Evolutionary conservation across 2,329 filamentous ascomycete genomes (phyloP), one percentile per base, ranked within the genome.

Genomic region (Arthrobotrys conoides): DNA sequence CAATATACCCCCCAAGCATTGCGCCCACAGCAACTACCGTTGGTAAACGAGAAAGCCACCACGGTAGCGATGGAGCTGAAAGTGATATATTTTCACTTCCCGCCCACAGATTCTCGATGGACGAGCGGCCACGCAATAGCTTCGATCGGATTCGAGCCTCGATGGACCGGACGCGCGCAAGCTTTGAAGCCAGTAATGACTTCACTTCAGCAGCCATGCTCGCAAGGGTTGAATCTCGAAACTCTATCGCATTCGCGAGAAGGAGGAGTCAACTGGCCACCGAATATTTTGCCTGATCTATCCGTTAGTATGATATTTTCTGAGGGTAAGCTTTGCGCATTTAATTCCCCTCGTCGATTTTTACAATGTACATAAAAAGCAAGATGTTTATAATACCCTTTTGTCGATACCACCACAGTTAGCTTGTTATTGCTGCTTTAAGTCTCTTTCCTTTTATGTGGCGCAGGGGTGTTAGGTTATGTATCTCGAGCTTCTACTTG

Each of bases 21-120:
- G 92, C 93, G 61, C 88, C 89, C 12, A 95, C 93, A 16, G 88
- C 90, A 55, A 90, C 90, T 53, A 95, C 92, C 36, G 91, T 96
- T 83, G 95, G 90, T 80, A 87, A 94, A 81, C 91, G 91, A 64
- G 88, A 90, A 81, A 96, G 93, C 82, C 93, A 97, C 83, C 96
- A 95, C 82, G 93, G 94, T 78, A 97, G 94, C 85, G 94, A 97
- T 84, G 95, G 93, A 79, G 97, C 96, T 63, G 94, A 96, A 82
- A 81, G 81, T 27, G 81, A 81, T 51, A 80, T 80, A 41, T 80
- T 80, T 20, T 80, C 81, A 48, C 96, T 94, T 84, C 96, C 93
- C 22, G 86, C 88, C 63, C 89, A 90, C 81, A 88, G 90, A 79
- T 86, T 87, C 81, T 91, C 91, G 16, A 83, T 90, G 80, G 91